Evolutionary conservation across 2,329 filamentous ascomycete species (phyloP), one percentile per base, ranked within the genome.

Genomic region (Purpureocillium lavendulum): DNA sequence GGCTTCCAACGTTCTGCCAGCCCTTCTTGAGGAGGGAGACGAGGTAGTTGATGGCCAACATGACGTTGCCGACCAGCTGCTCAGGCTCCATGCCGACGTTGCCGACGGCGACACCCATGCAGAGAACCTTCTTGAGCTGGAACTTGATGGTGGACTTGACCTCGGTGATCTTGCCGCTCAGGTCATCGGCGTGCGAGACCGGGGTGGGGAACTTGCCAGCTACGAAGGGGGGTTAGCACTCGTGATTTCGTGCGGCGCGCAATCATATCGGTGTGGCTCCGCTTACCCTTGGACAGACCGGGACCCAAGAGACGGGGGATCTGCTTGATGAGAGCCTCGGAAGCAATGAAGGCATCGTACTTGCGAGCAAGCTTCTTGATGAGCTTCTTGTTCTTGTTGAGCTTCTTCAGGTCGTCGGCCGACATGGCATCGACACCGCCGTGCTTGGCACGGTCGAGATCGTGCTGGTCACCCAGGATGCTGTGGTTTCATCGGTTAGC

Each of bases 331-430:
- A 98, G 76, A 63, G 84, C 76, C 66, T 98, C 92, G 66, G 90
- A 97, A 67, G 92, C 85, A 66, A 98, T 73, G 76, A 98, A 98
- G 59, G 92, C 92, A 72, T 98, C 92, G 83, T 98, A 97, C 80
- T 98, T 98, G 82, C 89, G 88, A 51, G 92, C 92, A 55, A 98
- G 86, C 85, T 98, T 98, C 88, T 98, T 98, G 84, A 98, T 96
- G 64, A 97, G 84, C 85, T 98, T 98, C 87, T 98, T 97, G 87
- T 98, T 98, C 87, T 98, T 98, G 85, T 98, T 98, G 58, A 98
- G 87, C 85, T 98, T 98, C 87, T 98, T 98, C 75, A 98, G 75
- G 73, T 98, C 92, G 62, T 98, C 92, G 54, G 87, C 73, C 62
- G 87, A 94, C 92, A 97, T 97, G 75, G 90, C 88, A 66, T 98